These are phyloP conservation scores for Lipomyces orientalis DNA, from an alignment of 805 yeast species.

Conservation along the genomic window DNA sequence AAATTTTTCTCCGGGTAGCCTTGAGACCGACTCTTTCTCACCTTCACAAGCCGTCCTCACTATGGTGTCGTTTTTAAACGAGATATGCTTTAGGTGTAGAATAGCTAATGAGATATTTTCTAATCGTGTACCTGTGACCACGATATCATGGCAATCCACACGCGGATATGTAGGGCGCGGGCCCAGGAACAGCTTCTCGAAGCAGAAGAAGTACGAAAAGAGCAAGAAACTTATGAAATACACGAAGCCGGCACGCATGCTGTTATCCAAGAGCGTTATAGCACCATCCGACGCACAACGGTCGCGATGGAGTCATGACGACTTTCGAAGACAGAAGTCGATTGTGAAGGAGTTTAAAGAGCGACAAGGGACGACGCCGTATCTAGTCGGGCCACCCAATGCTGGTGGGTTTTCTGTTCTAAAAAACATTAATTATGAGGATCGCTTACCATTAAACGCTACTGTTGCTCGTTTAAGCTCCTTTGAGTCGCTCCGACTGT, in stretches of 20 bases:
- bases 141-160: neutral
- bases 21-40: too few species aligned
- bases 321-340: constrained; percentile 28
- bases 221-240: constrained; percentile 5
- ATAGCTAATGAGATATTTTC: neutral
- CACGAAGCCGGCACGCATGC: constrained; percentile 20
- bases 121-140: neutral
- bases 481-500: constrained; percentile 69
- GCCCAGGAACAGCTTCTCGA: neutral
- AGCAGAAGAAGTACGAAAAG: neutral
- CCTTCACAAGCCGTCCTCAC: neutral
- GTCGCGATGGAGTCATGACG: constrained; percentile 26
- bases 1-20: too few species aligned
- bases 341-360: constrained; percentile 22
- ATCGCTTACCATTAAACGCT: constrained; percentile 46
- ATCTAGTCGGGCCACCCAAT: constrained; percentile 40
- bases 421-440: constrained; percentile 39
- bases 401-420: constrained; percentile 45
- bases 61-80: neutral
- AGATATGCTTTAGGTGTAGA: neutral
- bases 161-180: neutral
- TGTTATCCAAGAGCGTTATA: constrained; percentile 17
- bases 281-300: constrained; percentile 24
- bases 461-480: constrained; percentile 59
- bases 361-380: constrained; percentile 25